A percentile compares a stretch with the other conserved stretches of the same genome.
These are phyloP conservation scores for Backusella morwellensis DNA, from an alignment of 192 early-diverging fungal genomes.

Conservation along the genomic window DNA sequence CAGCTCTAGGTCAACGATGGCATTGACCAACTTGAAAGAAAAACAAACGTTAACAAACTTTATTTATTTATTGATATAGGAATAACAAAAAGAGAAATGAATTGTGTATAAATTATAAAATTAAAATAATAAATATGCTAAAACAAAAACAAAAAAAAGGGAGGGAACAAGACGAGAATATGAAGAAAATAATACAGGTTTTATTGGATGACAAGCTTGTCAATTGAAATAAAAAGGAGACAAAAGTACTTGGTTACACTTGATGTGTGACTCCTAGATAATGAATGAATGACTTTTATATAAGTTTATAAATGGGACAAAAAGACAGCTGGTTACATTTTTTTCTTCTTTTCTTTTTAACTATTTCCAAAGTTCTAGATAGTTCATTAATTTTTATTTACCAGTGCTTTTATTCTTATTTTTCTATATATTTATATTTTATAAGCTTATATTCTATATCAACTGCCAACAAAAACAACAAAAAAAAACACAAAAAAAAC, in stretches of 20 bases:
- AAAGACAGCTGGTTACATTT: slow-evolving; percentile 1
- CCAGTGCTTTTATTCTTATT: background rate
- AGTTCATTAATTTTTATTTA: background rate
- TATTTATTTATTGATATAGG: background rate
- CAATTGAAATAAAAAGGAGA: background rate
- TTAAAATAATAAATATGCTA: background rate
- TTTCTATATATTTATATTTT: background rate
- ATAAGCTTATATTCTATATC: background rate
- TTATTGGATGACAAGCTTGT: background rate
- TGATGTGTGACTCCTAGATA: background rate
- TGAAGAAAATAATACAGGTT: background rate
- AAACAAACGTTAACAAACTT: background rate
- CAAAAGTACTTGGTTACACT: background rate
- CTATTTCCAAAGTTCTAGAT: slow-evolving; percentile 4
- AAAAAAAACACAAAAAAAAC: background rate
- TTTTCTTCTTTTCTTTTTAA: slow-evolving; percentile 1
- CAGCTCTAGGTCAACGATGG: background rate
- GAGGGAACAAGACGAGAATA: background rate
- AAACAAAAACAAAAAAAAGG: background rate
- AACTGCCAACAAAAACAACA: background rate
- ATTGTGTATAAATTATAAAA: background rate
- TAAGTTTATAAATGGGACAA: slow-evolving; percentile 8
- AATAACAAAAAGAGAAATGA: background rate
- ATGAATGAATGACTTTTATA: background rate
- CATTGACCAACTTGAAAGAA: background rate